Evolutionary conservation across 257 asterid genomes (phyloP), one percentile per base, ranked within the genome.

Genomic region (Ligustrum vulgare): DNA sequence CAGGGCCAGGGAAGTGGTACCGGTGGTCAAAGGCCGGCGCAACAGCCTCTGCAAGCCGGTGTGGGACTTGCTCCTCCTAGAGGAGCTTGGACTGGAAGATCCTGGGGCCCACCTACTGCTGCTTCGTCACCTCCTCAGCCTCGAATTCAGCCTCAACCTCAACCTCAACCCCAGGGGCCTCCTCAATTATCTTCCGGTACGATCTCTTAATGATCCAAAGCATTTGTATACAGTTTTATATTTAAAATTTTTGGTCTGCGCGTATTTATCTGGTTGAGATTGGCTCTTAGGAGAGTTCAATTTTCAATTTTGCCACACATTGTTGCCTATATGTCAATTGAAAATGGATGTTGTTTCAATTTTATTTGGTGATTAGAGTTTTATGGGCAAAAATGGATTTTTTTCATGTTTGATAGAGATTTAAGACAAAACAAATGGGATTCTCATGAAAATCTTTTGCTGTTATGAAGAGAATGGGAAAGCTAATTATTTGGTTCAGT

Each of bases 121-220:
- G 6, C 56, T 47, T 15, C 43, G 7, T 10, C 75, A 20, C 32
- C 67, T 75, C 35, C 22, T 75, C 72, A 54, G 63, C 10, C 70
- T 49, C 78, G 15, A 1, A 15, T 35, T 36, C 37, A 20, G 12
- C 63, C 49, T 9, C 68, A 33, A 1, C n/a, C 15, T 39, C 45
- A 7, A 1, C 39, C 39, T 1, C 34, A 2, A 11, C 23, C 41
- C 6, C 41, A 37, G 15, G 4, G 47, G 13, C 47, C 15, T 0
- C 15, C 47, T 39, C 47, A 39, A 39, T 39, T 34, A 8, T 3
- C 62, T 15, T 6, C 69, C 6, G 84, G 82, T 81, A 73, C 47
- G 6, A 47, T 39, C 47, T 9, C 47, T 39, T 39, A 39, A 39
- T 39, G 47, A 39, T 9, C 47, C 47, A 39, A 8, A 11, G 47